These are phyloP conservation scores for Aspergillus spinulosporus DNA, from an alignment of 2,329 filamentous ascomycete genomes.

Conservation along the genomic window DNA sequence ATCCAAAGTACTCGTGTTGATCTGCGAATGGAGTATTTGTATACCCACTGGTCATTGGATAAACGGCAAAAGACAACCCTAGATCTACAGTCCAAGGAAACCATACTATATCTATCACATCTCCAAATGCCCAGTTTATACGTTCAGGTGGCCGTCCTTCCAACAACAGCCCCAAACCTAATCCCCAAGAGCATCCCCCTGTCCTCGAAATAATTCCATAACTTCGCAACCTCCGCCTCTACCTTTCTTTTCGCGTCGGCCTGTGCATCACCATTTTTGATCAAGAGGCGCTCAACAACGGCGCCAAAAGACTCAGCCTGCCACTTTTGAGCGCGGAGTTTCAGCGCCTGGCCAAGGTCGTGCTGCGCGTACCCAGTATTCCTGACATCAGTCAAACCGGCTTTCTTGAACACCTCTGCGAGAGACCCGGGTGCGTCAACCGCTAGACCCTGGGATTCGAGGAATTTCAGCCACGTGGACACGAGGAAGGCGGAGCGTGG, in stretches of 20 bases:
- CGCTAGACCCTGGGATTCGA: neutral
- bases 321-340: neutral
- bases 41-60: too few relatives aligned
- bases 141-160: neutral
- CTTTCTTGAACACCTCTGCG: neutral
- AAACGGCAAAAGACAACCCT: too few relatives aligned
- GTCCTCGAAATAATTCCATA: neutral
- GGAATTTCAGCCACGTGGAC: neutral
- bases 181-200: neutral
- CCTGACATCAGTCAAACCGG: neutral
- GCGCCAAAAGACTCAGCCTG: neutral
- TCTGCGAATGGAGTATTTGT: too few relatives aligned
- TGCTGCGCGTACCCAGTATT: neutral
- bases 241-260: neutral
- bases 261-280: neutral
- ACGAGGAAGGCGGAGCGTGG: neutral
- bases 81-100: too few relatives aligned
- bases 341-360: neutral
- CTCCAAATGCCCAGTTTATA: too few relatives aligned
- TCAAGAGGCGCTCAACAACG: neutral
- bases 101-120: too few relatives aligned
- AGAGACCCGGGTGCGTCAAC: neutral
- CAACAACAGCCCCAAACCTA: neutral
- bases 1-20: too few relatives aligned
- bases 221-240: neutral